Evolutionary conservation across 208 protist genomes (phyloP), one percentile per base, ranked within the genome.

Genomic region (Leishmania gerbilli): DNA sequence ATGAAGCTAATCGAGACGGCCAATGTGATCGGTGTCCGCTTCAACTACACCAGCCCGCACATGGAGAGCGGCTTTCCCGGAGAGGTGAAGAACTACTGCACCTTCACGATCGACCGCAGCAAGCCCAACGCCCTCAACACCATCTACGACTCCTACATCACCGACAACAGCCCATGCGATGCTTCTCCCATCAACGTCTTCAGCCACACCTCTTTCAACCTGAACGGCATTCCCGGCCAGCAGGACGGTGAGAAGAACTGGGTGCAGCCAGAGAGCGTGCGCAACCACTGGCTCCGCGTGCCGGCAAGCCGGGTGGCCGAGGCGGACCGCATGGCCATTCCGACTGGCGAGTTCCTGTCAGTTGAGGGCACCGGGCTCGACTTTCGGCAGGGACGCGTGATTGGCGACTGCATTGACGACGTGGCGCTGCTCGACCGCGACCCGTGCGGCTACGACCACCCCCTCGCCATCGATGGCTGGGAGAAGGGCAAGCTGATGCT

Each of bases 31-130:
- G 84, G 84, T 17, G 79, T 83, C 64, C 56, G 58, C 55, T 80
- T 84, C 56, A 76, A 79, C 58, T 84, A 84, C 79, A 60, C 67
- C 4, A 90, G 82, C 42, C 81, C 89, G 31, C 87, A 93, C 80
- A 84, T 94, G 75, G 91, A 94, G 71, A 88, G 92, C 69, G 89
- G 89, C 51, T 94, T 92, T 55, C 91, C 91, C 5, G 91, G 79
- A 31, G 85, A 92, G 80, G 84, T 93, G 27, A 71, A 85, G 37
- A 83, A 84, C 67, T 85, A 85, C 40, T 86, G 75, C 68, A 89
- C 83, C 75, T 94, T 93, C 81, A 82, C 82, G 19, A 86, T 94
- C 72, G 71, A 84, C 49, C 86, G 87, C 56, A 74, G 67, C 58
- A 27, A 11, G 13, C 83, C 84, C 24, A 80, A 84, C 68, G 80